Percentiles rank a stretch among this genome's conserved stretches.
Evolutionary conservation across 2,329 filamentous ascomycete genomes (phyloP).

Genomic region (Trichoderma simmonsii): DNA sequence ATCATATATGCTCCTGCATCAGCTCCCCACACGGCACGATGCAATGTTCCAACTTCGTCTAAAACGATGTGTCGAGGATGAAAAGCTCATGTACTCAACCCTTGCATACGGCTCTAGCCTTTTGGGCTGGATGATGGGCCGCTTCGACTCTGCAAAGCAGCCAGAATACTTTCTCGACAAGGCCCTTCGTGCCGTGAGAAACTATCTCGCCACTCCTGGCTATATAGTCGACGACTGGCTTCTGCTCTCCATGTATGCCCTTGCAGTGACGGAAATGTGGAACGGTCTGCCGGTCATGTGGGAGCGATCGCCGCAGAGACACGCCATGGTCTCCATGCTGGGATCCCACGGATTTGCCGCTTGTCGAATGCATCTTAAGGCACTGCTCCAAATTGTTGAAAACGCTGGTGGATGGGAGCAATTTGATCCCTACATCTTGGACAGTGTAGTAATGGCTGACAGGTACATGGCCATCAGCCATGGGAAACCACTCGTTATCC

Average conservation of each 20-base stretch:
- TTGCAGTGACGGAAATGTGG: neutral
- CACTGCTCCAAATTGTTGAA: neutral
- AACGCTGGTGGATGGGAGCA: neutral
- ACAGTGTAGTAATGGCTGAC: neutral
- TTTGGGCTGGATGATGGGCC: neutral
- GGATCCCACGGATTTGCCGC: neutral
- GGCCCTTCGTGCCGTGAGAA: neutral
- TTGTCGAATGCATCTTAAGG: neutral
- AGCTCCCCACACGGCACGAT: neutral
- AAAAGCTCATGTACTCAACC: conserved; percentile 4
- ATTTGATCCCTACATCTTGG: neutral
- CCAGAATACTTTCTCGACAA: neutral
- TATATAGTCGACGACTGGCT: neutral
- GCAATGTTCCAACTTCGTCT: neutral
- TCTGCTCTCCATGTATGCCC: neutral
- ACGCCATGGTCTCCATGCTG: neutral
- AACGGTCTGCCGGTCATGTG: neutral
- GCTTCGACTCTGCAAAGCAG: neutral
- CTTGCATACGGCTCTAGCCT: conserved; percentile 1
- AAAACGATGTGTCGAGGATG: neutral
- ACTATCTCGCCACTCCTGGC: neutral
- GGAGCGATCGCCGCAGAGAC: neutral
- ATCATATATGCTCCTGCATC: neutral
- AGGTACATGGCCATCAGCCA: neutral
- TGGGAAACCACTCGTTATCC: neutral